These are phyloP conservation scores for Phaeosphaeria sp. DNA, from an alignment of 2,329 filamentous ascomycete genomes.

Conservation along the genomic window DNA sequence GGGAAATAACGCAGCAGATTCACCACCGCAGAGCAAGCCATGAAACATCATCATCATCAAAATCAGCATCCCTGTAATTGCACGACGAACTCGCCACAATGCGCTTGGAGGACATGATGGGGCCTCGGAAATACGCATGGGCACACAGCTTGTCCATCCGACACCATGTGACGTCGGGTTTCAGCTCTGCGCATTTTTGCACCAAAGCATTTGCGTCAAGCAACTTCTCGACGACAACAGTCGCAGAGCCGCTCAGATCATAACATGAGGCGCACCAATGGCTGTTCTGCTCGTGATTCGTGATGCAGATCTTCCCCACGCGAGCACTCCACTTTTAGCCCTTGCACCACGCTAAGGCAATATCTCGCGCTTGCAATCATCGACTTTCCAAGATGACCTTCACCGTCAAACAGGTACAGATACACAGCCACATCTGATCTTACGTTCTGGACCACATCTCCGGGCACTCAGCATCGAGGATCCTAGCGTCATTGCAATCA, in stretches of 20 bases:
- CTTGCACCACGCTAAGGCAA: slow-evolving; percentile 2
- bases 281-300: slow-evolving; percentile 8
- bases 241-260: slow-evolving; percentile 38
- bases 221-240: slow-evolving; percentile 28
- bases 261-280: slow-evolving; percentile 18
- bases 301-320: slow-evolving; percentile 13
- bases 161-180: slow-evolving; percentile 21
- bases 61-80: not conserved
- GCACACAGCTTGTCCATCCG: not conserved
- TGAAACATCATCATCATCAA: not conserved
- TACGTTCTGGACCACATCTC: not conserved
- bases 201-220: slow-evolving; percentile 27
- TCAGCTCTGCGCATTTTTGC: slow-evolving; percentile 29
- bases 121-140: not conserved
- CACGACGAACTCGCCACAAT: not conserved
- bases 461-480: not conserved
- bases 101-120: slow-evolving; percentile 4
- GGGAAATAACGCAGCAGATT: not conserved
- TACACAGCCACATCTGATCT: slow-evolving; percentile 1
- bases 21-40: not conserved
- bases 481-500: not conserved
- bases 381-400: not conserved
- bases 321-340: not conserved
- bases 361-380: slow-evolving; percentile 6
- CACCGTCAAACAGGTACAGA: not conserved